Evolutionary conservation across 225 moss, liverwort and hornwort species (phyloP), one percentile per base, ranked within the genome.

Genomic region (Antitrichia curtipendula): DNA sequence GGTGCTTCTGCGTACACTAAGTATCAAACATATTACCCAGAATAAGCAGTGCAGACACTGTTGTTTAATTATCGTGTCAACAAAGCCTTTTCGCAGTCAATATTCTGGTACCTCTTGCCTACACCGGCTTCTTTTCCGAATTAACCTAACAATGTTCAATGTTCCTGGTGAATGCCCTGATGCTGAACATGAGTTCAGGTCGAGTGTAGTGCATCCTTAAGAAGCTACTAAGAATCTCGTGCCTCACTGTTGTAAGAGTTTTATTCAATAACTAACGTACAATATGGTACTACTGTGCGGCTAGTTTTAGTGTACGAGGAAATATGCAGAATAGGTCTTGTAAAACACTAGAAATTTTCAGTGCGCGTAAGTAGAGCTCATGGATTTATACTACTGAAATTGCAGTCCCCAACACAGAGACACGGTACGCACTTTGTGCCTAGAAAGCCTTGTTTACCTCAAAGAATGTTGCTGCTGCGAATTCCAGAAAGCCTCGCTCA

Each of bases 381-480:
- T 15, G 38, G 36, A 45, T 34, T 74, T 47, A 60, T 36, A 74
- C 59, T 60, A 59, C 59, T 74, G 49, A 85, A 75, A 38, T 63
- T 78, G 65, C 65, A 78, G 54, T 53, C 54, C 77, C 41, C 32
- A 77, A 41, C 79, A 80, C 75, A 75, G 52, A 57, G 41, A n/a
- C 52, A 79, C 18, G 53, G 68, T 68, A 53, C 29, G 38, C n/a
- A 77, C 43, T 84, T 73, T 70, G 68, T 36, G n/a, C 69, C 29
- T 62, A 57, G 40, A 75, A 88, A 73, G 28, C 24, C 78, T 73
- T 75, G 81, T 74, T 81, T 88, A 97, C 97, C 95, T 99, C 99
- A 90, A 93, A 95, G 32, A 99, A 90, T 87, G 90, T 91, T 73
- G 94, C 90, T 27, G 96, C 97, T 91, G 99, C 96, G 84, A 97